Conservation (phyloP, 2,329 filamentous ascomycete species). For the Balansia obtecta region DNA sequence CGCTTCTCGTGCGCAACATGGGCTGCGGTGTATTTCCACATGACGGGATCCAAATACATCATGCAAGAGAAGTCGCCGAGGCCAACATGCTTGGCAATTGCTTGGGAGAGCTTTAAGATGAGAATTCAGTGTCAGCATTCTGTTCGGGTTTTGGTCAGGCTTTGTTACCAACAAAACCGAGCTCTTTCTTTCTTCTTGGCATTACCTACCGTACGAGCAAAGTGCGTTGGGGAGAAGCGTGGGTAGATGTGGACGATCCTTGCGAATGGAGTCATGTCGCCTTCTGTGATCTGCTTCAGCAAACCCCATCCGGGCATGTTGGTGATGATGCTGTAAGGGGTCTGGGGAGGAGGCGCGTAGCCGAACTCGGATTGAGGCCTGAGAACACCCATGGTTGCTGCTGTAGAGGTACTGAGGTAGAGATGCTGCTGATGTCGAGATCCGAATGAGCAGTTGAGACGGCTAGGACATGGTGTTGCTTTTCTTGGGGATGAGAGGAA, state of each 20-base stretch:
- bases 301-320: constrained; percentile 32
- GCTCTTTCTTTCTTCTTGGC: neutral
- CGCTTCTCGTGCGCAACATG: constrained; percentile 24
- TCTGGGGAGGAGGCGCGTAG: constrained; percentile 33
- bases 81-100: constrained; percentile 21
- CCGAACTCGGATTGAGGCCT: constrained; percentile 28
- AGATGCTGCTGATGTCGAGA: neutral
- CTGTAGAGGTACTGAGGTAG: neutral
- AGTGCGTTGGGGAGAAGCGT: constrained; percentile 30
- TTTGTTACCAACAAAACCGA: too few species aligned
- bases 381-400: constrained; percentile 21
- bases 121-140: neutral
- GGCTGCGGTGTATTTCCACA: constrained; percentile 17
- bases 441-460: neutral
- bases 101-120: constrained; percentile 21
- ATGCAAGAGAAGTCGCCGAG: constrained; percentile 15
- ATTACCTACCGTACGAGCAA: constrained; percentile 18
- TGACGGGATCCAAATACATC: constrained; percentile 20
- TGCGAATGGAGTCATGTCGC: constrained; percentile 23
- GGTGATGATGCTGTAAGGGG: constrained; percentile 33
- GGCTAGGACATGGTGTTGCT: too few species aligned
- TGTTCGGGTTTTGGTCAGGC: too few species aligned
- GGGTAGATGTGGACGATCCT: constrained; percentile 32
- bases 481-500: too few species aligned
- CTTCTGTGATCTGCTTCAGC: constrained; percentile 26